Base-by-base conservation (phyloP, 306 rosid species). In the Benincasa hispida region DNA sequence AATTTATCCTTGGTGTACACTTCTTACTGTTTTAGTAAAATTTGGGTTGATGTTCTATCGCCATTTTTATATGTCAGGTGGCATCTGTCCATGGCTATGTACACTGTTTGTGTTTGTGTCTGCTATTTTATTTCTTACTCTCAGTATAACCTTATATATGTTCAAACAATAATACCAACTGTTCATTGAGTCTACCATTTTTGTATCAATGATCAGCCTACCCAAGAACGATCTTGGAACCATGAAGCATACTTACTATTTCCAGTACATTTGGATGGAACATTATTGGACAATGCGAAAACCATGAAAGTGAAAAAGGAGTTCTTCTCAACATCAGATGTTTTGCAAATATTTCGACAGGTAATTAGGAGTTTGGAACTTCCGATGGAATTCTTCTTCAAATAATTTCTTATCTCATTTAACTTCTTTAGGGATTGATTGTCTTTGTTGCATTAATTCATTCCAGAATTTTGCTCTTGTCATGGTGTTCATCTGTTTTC, bases 181-280 rank as follows among this genome's bases (percentile, higher is more conserved):
- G 17, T 57, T 22, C 35, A 47, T 45, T 56, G 28, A 21, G 9
- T 76, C 55, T 80, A 45, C 78, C 61, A 41, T 61, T 65, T 65
- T 58, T 56, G 28, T 75, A 78, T 75, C 74, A 32, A 77, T 86
- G 66, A 67, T 89, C 50, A 95, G 99, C 81, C 91, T 80, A 86
- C 98, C 61, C 92, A 76, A 83, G 98, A 90, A 85, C 80, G 85
- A 73, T 89, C 99, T 77, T 89, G 97, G 99, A 88, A 76, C 82
- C 93, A 92, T 85, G 99, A 95, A 85, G 99, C 98, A 5, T 95
- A 90, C 83, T 83, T 95, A 79, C 80, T 95, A 77, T 95, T 95
- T 90, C 98, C 99, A 59, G 97, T 95, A 87, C 99, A 92, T 85
- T 84, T 95, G 88, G 99, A 92, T 76, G 99, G 98, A 84, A 95